These are phyloP conservation scores for Zygosaccharomyces rouxii DNA, from an alignment of 805 yeast genomes.

Conservation along the genomic window DNA sequence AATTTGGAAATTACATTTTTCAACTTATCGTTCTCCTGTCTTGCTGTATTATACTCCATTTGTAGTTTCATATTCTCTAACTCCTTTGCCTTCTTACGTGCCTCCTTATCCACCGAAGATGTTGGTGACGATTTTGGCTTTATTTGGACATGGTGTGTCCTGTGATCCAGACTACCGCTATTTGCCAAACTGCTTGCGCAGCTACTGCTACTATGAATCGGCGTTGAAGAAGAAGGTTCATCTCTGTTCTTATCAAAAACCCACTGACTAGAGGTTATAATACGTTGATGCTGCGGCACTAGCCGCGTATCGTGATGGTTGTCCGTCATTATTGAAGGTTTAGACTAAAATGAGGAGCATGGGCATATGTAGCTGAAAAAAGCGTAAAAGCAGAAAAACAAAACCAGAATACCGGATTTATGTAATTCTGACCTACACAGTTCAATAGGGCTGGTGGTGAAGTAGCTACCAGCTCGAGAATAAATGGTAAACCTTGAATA, in stretches of 20 bases:
- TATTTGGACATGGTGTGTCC: conserved; percentile 2
- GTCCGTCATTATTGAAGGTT: background rate
- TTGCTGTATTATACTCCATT: conserved; percentile 24
- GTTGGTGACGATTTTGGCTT: conserved; percentile 7
- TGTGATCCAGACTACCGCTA: background rate
- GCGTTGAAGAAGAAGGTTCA: conserved; percentile 5
- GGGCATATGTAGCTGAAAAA: background rate
- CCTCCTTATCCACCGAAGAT: conserved; percentile 6
- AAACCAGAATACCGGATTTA: no score
- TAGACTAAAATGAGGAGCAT: background rate
- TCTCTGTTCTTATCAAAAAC: conserved; percentile 15
- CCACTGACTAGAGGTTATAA: conserved; percentile 22
- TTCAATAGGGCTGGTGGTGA: background rate
- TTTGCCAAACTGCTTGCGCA: background rate
- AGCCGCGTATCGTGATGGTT: conserved; percentile 8
- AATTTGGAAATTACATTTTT: conserved; percentile 23
- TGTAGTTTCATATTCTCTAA: conserved; percentile 22
- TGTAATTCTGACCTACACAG: no score
- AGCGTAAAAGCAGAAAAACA: background rate
- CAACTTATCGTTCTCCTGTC: conserved; percentile 26
- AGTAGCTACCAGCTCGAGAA: background rate
- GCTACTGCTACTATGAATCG: background rate
- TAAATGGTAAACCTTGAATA: background rate
- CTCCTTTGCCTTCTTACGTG: conserved; percentile 13
- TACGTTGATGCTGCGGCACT: conserved; percentile 22